phyloP scores from a whole-genome alignment of 768 basidiomycete genomes.

The Trichaptum fuscoviolaceum region DNA sequence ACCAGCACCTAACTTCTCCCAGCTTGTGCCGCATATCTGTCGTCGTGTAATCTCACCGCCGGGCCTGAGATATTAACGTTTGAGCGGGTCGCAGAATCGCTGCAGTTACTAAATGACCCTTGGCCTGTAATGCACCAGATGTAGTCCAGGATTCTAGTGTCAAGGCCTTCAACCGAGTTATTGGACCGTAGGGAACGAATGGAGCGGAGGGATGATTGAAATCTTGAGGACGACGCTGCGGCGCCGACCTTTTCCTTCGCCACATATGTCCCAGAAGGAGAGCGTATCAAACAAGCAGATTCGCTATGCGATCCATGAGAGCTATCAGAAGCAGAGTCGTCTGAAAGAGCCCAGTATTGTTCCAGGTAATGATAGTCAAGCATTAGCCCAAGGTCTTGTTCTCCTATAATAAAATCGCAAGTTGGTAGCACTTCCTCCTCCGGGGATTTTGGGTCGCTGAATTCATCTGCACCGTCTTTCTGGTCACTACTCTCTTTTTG shows the following conservation, averaged over 20 bases:
- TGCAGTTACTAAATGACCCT: not conserved
- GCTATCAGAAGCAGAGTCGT: not conserved
- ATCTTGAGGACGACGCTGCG: not conserved
- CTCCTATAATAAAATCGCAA: not conserved
- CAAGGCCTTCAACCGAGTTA: not conserved
- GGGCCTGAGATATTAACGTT: not conserved
- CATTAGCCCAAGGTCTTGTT: not conserved
- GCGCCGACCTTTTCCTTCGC: not conserved
- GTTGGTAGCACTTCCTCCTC: not conserved
- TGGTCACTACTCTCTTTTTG: not conserved
- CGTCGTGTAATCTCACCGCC: not conserved
- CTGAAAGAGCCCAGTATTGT: not conserved
- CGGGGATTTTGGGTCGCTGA: not conserved
- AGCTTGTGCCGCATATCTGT: not conserved
- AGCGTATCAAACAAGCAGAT: not conserved
- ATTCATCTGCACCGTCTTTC: not conserved
- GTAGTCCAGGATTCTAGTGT: not conserved
- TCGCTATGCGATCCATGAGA: not conserved
- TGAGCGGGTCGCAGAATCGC: not conserved
- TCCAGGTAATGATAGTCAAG: not conserved
- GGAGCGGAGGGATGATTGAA: not conserved
- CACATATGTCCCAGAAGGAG: not conserved
- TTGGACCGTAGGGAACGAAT: not conserved
- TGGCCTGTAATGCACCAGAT: not conserved
- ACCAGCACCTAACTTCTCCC: too few species aligned